Percentiles rank a stretch among this genome's conserved stretches.
Conservation (phyloP, 2,329 filamentous ascomycete genomes). For the Aspergillus quadrilineatus region DNA sequence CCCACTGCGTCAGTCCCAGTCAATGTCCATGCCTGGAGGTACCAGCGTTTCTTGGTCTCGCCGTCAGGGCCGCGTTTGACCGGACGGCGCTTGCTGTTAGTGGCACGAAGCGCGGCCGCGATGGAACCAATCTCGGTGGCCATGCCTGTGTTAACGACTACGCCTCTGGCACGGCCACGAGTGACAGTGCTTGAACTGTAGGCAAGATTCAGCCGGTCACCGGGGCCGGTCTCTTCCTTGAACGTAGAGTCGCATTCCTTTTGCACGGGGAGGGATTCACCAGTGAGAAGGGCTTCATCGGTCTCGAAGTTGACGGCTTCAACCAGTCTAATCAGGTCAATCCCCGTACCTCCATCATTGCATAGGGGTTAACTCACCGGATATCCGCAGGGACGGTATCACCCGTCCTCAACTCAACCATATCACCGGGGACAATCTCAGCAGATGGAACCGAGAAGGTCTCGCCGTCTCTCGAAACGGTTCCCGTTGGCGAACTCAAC, state of each 20-base stretch:
- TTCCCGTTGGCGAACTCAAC: slow-evolving; percentile 58
- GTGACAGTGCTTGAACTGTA: slow-evolving; percentile 64
- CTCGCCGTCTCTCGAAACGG: slow-evolving; percentile 58
- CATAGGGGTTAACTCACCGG: slow-evolving; percentile 39
- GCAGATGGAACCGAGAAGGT: slow-evolving; percentile 54
- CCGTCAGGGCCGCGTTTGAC: slow-evolving; percentile 54
- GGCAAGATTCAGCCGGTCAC: slow-evolving; percentile 61
- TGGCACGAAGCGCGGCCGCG: slow-evolving; percentile 61
- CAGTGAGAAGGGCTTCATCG: slow-evolving; percentile 65
- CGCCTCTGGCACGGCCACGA: slow-evolving; percentile 59
- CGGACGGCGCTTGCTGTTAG: slow-evolving; percentile 52
- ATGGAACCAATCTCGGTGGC: slow-evolving; percentile 65
- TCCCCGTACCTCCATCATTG: too few relatives aligned
- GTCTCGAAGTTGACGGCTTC: slow-evolving; percentile 72
- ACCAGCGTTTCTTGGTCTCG: slow-evolving; percentile 54
- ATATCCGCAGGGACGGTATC: slow-evolving; percentile 64
- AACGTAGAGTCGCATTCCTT: slow-evolving; percentile 52
- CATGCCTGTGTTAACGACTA: slow-evolving; percentile 63
- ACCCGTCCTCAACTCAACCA: slow-evolving; percentile 57
- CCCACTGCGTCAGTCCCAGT: slow-evolving; percentile 60
- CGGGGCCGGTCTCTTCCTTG: slow-evolving; percentile 54
- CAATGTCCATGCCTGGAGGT: slow-evolving; percentile 51
- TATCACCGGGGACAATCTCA: slow-evolving; percentile 63
- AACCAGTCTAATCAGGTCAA: slow-evolving; percentile 46
- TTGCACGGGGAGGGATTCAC: slow-evolving; percentile 61